Evolutionary conservation across 1,284 basidiomycete species (phyloP).

Genomic region (Ganoderma multipileum): DNA sequence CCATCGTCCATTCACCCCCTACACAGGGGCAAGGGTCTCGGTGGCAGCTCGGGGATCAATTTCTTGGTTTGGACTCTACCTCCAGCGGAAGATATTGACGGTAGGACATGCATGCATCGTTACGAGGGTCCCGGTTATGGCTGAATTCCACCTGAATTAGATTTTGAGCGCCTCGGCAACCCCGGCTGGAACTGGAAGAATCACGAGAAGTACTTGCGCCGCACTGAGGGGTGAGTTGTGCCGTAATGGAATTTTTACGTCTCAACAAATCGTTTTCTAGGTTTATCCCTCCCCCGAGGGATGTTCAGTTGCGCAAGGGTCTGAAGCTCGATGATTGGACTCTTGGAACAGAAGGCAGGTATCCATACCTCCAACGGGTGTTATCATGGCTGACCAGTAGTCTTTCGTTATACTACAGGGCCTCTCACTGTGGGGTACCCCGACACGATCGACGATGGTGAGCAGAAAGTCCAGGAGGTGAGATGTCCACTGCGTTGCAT

Average conservation of each 20-base stretch:
- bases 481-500: not conserved
- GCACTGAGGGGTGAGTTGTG: constrained; percentile 28
- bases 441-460: constrained; percentile 30
- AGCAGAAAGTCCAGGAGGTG: constrained; percentile 34
- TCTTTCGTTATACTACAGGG: constrained; percentile 15
- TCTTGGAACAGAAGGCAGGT: constrained; percentile 30
- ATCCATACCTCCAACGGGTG: not conserved
- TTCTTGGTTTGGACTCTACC: constrained; percentile 35
- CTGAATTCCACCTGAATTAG: constrained; percentile 10
- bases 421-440: constrained; percentile 34
- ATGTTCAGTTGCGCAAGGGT: constrained; percentile 24
- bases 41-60: constrained; percentile 35
- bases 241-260: not conserved
- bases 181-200: constrained; percentile 38
- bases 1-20: not conserved
- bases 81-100: constrained; percentile 31
- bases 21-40: constrained; percentile 34
- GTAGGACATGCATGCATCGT: constrained; percentile 13
- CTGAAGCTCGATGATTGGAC: constrained; percentile 31
- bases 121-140: not conserved
- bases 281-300: constrained; percentile 31
- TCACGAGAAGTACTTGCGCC: constrained; percentile 30
- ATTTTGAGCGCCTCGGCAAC: constrained; percentile 35
- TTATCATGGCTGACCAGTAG: not conserved
- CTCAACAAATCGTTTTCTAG: constrained; percentile 15